Conservation (phyloP, 2,329 filamentous ascomycete species). For the Colletotrichum zoysiae region DNA sequence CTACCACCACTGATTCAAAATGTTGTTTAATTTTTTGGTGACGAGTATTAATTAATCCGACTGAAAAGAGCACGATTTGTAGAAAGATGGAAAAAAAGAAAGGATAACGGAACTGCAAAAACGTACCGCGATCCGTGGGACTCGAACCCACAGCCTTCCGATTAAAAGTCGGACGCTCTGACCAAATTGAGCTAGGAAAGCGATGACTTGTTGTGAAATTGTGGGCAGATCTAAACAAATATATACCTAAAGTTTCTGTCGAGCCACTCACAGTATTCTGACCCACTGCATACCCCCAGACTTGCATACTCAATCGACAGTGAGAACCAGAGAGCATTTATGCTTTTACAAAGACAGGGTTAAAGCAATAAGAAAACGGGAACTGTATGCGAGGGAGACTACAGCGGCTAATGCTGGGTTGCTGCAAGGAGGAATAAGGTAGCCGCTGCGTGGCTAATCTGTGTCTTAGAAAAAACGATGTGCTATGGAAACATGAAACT, state of each 20-base stretch:
- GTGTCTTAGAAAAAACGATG: neutral
- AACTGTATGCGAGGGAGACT: neutral
- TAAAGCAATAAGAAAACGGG: neutral
- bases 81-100: neutral
- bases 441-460: neutral
- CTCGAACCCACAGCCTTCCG: constrained; percentile 42
- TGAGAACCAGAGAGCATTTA: neutral
- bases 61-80: neutral
- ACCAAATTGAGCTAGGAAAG: constrained; percentile 42
- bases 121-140: constrained; percentile 32
- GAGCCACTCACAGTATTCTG: neutral
- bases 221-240: fast-evolving
- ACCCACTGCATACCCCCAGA: neutral
- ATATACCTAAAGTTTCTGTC: fast-evolving
- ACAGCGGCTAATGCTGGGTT: neutral
- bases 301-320: neutral
- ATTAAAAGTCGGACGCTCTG: constrained; percentile 43
- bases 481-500: neutral
- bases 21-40: neutral
- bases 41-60: neutral
- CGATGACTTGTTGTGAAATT: neutral
- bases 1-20: neutral
- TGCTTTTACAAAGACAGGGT: neutral
- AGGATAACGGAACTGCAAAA: neutral
- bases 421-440: neutral